Base-by-base conservation (phyloP, 192 early-diverging fungal genomes). In the Rhizophagus sp. region DNA sequence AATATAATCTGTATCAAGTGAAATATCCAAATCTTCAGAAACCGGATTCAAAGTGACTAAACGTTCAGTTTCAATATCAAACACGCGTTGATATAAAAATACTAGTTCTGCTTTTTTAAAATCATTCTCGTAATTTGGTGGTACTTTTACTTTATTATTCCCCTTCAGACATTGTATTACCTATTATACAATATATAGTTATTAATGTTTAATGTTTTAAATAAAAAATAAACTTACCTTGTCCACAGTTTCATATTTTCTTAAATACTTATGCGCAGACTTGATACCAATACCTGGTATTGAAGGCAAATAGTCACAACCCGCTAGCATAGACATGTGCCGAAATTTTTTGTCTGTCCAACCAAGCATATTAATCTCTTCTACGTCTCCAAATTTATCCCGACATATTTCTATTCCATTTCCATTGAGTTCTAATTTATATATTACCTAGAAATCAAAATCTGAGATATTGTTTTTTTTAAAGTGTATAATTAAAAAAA, bases 291-390 rank as follows among this genome's bases (percentile, higher is more conserved):
- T 89, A 3, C 96, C 94, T 3, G 91, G 89, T 12, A 96, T 85
- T 0, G 93, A 95, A 0, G 92, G 90, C 22, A 97, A 82, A 79
- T 99, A 99, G 78, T 99, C 98, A 82, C 98, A 99, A n/a, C 98
- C 98, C 0, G 94, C 91, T n/a, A 99, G 73, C 44, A 99, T 99
- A 79, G 96, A 97, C 94, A 97, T 94, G 13, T 95, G 90, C 12
- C 95, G 91, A 73, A 99, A 90, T 67, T 87, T 84, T 1, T 79
- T 83, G 27, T 86, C 73, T 4, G 75, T 83, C 93, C 93, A 95
- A n/a, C 87, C 85, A 10, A 73, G 64, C 22, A 94, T 81, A 19
- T 87, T 85, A 6, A 91, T 81, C 3, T 88, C 88, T 22, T 81
- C 79, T 0, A 85, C 87, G 4, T 83, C 36, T 22, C 81, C 73